These are phyloP conservation scores for Rickenella mellea DNA, from an alignment of 768 basidiomycete genomes.

Conservation along the genomic window DNA sequence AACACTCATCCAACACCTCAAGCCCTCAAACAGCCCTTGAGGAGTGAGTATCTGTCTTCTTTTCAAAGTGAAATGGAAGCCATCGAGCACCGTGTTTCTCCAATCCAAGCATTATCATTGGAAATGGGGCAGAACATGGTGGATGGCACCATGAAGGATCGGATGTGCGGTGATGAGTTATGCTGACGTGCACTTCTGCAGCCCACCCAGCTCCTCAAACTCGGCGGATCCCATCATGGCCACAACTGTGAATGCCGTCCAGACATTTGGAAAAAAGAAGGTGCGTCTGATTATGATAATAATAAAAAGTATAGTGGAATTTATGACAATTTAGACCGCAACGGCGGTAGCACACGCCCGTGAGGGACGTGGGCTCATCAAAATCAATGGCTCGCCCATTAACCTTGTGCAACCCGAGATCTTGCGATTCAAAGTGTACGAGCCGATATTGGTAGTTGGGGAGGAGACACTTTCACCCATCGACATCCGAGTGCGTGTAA, in stretches of 20 bases:
- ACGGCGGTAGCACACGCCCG: constrained; percentile 96
- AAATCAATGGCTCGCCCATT: constrained; percentile 95
- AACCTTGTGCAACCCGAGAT: constrained; percentile 92
- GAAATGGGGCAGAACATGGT: constrained; percentile 14
- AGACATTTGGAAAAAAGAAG: constrained; percentile 99
- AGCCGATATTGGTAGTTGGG: constrained; percentile 89
- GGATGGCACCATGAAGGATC: constrained; percentile 25
- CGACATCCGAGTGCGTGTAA: constrained; percentile 96
- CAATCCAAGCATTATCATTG: no score
- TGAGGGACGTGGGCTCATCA: constrained; percentile 93
- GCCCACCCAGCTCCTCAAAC: background rate
- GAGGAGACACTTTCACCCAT: constrained; percentile 79
- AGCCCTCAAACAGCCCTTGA: background rate
- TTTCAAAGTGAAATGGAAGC: no score
- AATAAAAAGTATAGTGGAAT: background rate
- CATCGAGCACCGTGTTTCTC: no score
- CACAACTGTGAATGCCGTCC: constrained; percentile 78
- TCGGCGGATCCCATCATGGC: constrained; percentile 45
- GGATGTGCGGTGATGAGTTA: constrained; percentile 33
- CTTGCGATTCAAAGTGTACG: constrained; percentile 96
- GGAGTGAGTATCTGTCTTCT: constrained; percentile 1
- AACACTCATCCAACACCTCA: no score
- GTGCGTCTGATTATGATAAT: constrained; percentile 27
- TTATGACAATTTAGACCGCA: constrained; percentile 57
- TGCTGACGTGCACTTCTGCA: background rate